These are phyloP conservation scores for Blastocystis hominis DNA, from an alignment of 352 stramenopile genomes.

Conservation along the genomic window DNA sequence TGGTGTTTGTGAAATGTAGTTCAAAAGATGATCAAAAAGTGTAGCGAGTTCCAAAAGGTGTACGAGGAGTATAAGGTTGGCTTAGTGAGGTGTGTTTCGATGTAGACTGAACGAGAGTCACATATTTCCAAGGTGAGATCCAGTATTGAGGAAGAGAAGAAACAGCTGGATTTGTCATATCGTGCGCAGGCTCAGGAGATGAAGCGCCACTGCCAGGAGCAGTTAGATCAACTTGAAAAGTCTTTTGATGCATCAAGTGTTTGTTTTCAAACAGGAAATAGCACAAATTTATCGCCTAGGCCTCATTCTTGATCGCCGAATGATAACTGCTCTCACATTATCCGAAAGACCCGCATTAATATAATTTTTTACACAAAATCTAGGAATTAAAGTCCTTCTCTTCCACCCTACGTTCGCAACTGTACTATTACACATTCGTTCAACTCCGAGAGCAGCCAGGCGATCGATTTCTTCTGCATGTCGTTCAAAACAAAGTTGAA, in stretches of 20 bases:
- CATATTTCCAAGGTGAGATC: background rate
- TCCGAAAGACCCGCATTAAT: conserved; percentile 19
- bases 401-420: background rate
- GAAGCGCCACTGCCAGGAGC: background rate
- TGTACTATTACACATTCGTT: conserved; percentile 41
- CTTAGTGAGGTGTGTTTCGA: background rate
- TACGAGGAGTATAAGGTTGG: conserved; percentile 3
- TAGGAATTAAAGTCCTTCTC: background rate
- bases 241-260: background rate
- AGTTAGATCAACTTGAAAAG: background rate
- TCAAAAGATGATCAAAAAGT: conserved; percentile 45
- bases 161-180: background rate
- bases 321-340: background rate
- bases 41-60: background rate
- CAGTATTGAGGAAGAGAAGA: conserved; percentile 30
- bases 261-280: background rate
- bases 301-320: background rate
- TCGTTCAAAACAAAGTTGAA: conserved; percentile 18
- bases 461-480: conserved; percentile 48
- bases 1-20: conserved; percentile 9
- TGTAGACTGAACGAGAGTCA: background rate
- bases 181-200: conserved; percentile 7
- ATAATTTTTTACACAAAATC: conserved; percentile 15
- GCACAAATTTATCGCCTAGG: background rate
- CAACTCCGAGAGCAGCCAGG: conserved; percentile 20